Conservation (phyloP, 1,284 basidiomycete genomes). For the Tylopilus sp. region DNA sequence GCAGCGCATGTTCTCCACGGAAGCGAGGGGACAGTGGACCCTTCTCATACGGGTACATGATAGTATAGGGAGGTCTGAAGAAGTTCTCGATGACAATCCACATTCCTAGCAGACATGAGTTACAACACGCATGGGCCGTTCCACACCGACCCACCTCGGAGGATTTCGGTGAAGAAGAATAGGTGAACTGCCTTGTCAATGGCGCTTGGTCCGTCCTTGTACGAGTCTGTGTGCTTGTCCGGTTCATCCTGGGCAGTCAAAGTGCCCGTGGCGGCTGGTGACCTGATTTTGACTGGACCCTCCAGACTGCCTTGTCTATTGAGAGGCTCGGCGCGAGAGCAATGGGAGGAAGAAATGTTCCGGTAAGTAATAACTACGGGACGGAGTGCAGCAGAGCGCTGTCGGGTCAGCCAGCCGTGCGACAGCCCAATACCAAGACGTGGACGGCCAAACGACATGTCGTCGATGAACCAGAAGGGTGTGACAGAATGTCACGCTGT, state of each 20-base stretch:
- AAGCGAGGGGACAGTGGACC: slow-evolving; percentile 97
- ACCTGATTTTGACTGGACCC: slow-evolving; percentile 29
- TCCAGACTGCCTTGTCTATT: slow-evolving; percentile 20
- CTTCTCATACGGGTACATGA: slow-evolving; percentile 98
- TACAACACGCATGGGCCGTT: not conserved
- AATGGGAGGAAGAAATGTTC: slow-evolving; percentile 24
- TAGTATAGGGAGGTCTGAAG: slow-evolving; percentile 97
- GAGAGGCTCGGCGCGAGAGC: slow-evolving; percentile 22
- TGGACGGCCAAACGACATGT: slow-evolving; percentile 48
- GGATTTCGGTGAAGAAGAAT: slow-evolving; percentile 99
- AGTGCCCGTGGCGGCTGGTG: slow-evolving; percentile 39
- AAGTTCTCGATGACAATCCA: slow-evolving; percentile 99
- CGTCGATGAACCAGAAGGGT: slow-evolving; percentile 20
- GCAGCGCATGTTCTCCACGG: slow-evolving; percentile 98
- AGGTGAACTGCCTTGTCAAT: slow-evolving; percentile 94
- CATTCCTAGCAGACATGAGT: slow-evolving; percentile 65
- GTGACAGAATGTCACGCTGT: slow-evolving; percentile 40
- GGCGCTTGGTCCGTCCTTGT: slow-evolving; percentile 79
- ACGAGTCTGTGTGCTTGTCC: slow-evolving; percentile 58
- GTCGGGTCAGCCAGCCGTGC: slow-evolving; percentile 27
- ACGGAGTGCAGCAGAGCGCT: slow-evolving; percentile 30
- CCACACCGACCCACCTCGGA: slow-evolving; percentile 67
- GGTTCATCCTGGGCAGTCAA: slow-evolving; percentile 43
- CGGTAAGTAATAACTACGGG: slow-evolving; percentile 45
- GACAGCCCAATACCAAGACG: slow-evolving; percentile 33